Base-by-base conservation (phyloP, 352 stramenopile genomes). In the Globisporangium emineosum region DNA sequence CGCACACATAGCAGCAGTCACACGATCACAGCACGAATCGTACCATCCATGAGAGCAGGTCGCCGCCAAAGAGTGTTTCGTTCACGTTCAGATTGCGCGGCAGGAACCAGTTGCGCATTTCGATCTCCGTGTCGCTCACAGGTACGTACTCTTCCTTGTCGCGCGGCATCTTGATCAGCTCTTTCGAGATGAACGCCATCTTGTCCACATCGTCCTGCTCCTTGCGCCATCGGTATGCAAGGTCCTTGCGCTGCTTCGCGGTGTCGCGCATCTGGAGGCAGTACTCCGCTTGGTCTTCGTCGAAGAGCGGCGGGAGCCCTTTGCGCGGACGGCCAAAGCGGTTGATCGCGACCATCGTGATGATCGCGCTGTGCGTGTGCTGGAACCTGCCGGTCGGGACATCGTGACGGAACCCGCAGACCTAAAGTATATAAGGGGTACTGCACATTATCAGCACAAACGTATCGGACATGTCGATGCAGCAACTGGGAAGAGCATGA, bases 41-140 rank as follows among this genome's bases (percentile, higher is more conserved):
- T 54, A 77, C 72, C 79, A 88, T 86, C 77, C 77, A 88, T 33
- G 68, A 76, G 50, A 88, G 75, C 30, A 90, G 56, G 35, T 89
- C 81, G 25, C 83, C 81, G 52, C 81, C 81, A 30, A 91, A 91
- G 3, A 91, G 71, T 19, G 80, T 89, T 15, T 88, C 60, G 64
- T 89, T 89, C 54, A 82, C 77, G 67, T 92, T 92, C 40, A 90
- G 68, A 54, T 86, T 81, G 67, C 79, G 76, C 23, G 83, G 80
- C 60, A 90, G 61, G 57, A 92, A 89, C 76, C 78, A 81, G 43
- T 91, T 86, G 67, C 80, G 77, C 49, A 90, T 66, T 71, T 91
- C 78, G 35, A 93, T 73, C 52, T 83, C 70, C 56, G 83, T 90
- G 30, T 88, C 83, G 17, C 63, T 69, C 47, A 91, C 70, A 0